phyloP scores from a whole-genome alignment of 2,329 filamentous ascomycete species.

The Paraphaeosphaeria minitans region DNA sequence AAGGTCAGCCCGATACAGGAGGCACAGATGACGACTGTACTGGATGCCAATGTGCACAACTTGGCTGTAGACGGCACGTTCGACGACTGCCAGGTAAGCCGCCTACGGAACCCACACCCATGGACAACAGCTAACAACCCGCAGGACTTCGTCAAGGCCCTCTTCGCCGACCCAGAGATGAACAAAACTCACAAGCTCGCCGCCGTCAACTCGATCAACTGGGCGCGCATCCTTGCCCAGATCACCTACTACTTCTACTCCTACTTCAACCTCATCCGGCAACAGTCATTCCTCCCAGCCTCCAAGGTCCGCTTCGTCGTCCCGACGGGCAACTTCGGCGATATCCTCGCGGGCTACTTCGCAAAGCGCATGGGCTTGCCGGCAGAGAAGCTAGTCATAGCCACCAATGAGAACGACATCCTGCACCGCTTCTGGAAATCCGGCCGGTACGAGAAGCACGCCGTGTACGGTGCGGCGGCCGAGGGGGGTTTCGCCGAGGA shows the following conservation, averaged over 20 bases:
- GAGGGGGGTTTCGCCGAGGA: slow-evolving; percentile 61
- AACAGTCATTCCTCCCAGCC: slow-evolving; percentile 62
- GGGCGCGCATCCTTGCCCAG: slow-evolving; percentile 91
- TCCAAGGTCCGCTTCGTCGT: slow-evolving; percentile 82
- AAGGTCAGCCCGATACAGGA: slow-evolving; percentile 92
- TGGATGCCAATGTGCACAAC: slow-evolving; percentile 92
- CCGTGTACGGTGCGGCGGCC: slow-evolving; percentile 62
- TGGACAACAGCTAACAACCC: slow-evolving; percentile 23
- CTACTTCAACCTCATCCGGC: slow-evolving; percentile 79
- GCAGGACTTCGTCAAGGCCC: slow-evolving; percentile 87
- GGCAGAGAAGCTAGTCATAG: slow-evolving; percentile 84
- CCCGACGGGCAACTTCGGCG: slow-evolving; percentile 95
- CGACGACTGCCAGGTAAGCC: slow-evolving; percentile 83
- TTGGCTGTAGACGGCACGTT: slow-evolving; percentile 88
- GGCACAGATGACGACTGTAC: slow-evolving; percentile 93
- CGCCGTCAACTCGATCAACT: slow-evolving; percentile 97
- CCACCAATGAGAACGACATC: slow-evolving; percentile 98
- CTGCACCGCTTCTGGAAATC: slow-evolving; percentile 93
- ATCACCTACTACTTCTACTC: slow-evolving; percentile 97
- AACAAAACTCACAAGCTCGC: slow-evolving; percentile 84
- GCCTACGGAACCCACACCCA: neutral
- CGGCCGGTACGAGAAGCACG: slow-evolving; percentile 86
- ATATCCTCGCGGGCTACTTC: slow-evolving; percentile 93
- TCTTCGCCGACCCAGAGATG: slow-evolving; percentile 84
- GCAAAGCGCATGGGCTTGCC: slow-evolving; percentile 89